Evolutionary conservation across 106 monocot genomes (phyloP), one percentile per base, ranked within the genome.

Genomic region (Vanilla planifolia): DNA sequence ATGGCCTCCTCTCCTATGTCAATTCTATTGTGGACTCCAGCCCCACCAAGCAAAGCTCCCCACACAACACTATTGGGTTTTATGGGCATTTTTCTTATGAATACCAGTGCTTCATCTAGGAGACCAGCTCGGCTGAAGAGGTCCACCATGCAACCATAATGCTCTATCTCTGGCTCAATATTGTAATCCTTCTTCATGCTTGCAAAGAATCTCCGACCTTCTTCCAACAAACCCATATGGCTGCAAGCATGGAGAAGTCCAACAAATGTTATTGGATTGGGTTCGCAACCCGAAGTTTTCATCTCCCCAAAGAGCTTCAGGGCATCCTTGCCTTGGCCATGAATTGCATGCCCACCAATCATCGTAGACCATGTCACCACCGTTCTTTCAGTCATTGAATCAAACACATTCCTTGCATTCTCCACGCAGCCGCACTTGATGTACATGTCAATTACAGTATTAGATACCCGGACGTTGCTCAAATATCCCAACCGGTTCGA

Each of bases 101-200:
- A 84, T 8, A 73, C 69, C 13, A 41, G 68, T 0, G 85, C 85
- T 68, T 90, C 85, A 1, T 78, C 44, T 1, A 90, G 60, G 2
- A 55, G 61, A 3, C 90, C 90, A 1, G 82, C 81, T 16, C 82
- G 79, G 59, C 85, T 74, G 9, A 85, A 64, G 33, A 90, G 82
- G 48, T 90, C 90, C 1, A 90, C 90, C 81, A 82, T 77, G 60
- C 80, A 85, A 23, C 89, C 85, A 35, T 81, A 89, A 32, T 89
- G 89, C 67, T 89, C 89, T 3, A 89, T 81, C 56, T 75, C 72
- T 0, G 78, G 85, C 9, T 29, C 33, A 43, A 89, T 52, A 23
- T 67, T 61, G 37, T 78, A 76, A 22, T 83, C 83, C 34, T 33
- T 36, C 0, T 13, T 33, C 80, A 85, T 81, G 72, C 40, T 59